These are phyloP conservation scores for Neofusicoccum kwambonambiense DNA, from an alignment of 2,329 filamentous ascomycete genomes.

Conservation along the genomic window DNA sequence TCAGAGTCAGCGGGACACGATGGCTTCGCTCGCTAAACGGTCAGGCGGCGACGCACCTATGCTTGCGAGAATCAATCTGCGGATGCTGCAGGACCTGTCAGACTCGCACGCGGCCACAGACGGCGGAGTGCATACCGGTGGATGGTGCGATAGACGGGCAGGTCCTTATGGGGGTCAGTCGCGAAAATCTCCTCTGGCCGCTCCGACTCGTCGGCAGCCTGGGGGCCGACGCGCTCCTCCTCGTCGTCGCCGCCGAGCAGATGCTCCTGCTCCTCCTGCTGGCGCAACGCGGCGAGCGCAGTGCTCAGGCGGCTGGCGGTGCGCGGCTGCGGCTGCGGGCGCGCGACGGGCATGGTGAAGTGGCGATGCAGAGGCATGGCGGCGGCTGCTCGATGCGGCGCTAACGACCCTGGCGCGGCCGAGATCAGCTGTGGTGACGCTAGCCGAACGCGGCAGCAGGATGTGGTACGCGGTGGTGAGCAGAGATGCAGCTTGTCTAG, in stretches of 20 bases:
- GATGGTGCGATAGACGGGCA: constrained; percentile 76
- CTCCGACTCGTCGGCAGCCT: constrained; percentile 42
- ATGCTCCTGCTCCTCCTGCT: constrained; percentile 50
- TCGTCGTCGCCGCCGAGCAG: constrained; percentile 45
- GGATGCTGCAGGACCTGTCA: constrained; percentile 36
- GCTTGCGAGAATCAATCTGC: constrained; percentile 46
- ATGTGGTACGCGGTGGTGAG: background rate
- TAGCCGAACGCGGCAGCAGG: constrained; percentile 6
- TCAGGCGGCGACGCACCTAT: constrained; percentile 37
- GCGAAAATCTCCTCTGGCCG: constrained; percentile 40
- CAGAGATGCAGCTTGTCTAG: background rate
- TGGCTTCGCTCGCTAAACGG: background rate
- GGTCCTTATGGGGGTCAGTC: constrained; percentile 58
- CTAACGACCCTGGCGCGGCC: background rate
- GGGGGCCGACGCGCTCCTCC: constrained; percentile 40
- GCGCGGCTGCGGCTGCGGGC: constrained; percentile 6
- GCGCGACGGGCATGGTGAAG: constrained; percentile 8
- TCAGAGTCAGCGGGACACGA: background rate
- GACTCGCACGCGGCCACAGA: background rate
- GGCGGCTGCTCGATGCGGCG: background rate
- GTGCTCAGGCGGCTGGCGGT: constrained; percentile 37
- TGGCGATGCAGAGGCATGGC: constrained; percentile 11
- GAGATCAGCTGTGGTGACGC: background rate
- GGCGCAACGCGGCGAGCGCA: constrained; percentile 39
- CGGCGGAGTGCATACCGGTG: constrained; percentile 51